Evolutionary conservation across 2,329 filamentous ascomycete genomes (phyloP).

Genomic region (Pyrenophora seminiperda): DNA sequence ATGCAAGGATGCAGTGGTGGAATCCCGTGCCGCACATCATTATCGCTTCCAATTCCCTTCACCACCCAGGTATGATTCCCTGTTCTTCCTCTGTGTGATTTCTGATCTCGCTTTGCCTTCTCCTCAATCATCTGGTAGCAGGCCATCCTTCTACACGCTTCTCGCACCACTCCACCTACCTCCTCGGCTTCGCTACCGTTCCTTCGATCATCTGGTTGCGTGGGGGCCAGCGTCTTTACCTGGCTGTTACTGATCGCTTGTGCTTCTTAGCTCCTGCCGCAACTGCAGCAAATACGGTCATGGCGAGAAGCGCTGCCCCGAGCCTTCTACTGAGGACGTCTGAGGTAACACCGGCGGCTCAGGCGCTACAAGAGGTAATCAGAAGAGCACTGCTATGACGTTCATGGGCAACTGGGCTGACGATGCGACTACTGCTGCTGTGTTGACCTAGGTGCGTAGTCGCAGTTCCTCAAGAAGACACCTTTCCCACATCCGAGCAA

Average conservation of each 20-base stretch:
- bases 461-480: no score
- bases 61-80: background rate
- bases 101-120: background rate
- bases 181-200: background rate
- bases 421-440: conserved; percentile 14
- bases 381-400: conserved; percentile 22
- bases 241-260: no score
- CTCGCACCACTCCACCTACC: background rate
- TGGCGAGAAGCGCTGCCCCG: conserved; percentile 48
- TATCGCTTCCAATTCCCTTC: background rate
- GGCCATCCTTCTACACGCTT: background rate
- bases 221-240: no score
- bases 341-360: conserved; percentile 28
- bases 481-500: no score
- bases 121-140: background rate
- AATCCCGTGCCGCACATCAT: background rate
- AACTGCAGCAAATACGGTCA: conserved; percentile 60
- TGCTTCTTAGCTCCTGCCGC: no score
- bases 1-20: no score
- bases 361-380: no score
- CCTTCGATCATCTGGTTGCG: no score
- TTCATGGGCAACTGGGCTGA: conserved; percentile 25
- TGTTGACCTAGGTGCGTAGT: no score
- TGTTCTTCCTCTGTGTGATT: background rate
- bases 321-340: conserved; percentile 37